Conservation (phyloP, 306 rosid species). For the Citrullus mucosospermus region DNA sequence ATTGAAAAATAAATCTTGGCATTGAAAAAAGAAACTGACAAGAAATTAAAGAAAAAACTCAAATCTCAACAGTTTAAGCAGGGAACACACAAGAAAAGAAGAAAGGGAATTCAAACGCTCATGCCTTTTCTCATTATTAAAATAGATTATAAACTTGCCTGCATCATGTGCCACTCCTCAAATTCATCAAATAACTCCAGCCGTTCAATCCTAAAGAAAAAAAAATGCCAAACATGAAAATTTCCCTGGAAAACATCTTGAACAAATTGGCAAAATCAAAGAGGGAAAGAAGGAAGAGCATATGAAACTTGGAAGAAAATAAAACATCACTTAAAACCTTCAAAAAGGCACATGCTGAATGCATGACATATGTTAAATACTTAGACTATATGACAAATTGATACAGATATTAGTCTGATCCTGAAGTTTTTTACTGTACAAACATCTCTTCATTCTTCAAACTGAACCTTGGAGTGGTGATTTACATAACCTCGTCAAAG, state of each 20-base stretch:
- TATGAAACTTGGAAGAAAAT: background rate
- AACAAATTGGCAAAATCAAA: background rate
- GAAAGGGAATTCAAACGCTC: conserved; percentile 9
- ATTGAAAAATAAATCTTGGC: background rate
- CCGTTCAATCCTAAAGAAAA: conserved; percentile 66
- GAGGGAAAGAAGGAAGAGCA: background rate
- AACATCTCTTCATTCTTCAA: background rate
- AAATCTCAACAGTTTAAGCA: background rate
- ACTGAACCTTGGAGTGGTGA: background rate
- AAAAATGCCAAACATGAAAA: conserved; percentile 24
- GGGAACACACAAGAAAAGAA: background rate
- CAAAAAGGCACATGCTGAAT: background rate
- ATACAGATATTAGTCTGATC: background rate
- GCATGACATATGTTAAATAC: background rate
- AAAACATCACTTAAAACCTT: background rate
- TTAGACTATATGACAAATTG: background rate
- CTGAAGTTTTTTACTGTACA: background rate
- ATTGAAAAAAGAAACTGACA: background rate
- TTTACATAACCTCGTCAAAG: background rate
- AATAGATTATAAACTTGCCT: conserved; percentile 37
- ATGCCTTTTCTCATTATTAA: conserved; percentile 9
- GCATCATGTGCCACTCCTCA: conserved; percentile 99
- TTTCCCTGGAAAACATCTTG: conserved; percentile 3
- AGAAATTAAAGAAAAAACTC: background rate
- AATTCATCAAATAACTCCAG: conserved; percentile 91